These are phyloP conservation scores for Didymella sp. DNA, from an alignment of 2,329 filamentous ascomycete genomes.

Conservation along the genomic window DNA sequence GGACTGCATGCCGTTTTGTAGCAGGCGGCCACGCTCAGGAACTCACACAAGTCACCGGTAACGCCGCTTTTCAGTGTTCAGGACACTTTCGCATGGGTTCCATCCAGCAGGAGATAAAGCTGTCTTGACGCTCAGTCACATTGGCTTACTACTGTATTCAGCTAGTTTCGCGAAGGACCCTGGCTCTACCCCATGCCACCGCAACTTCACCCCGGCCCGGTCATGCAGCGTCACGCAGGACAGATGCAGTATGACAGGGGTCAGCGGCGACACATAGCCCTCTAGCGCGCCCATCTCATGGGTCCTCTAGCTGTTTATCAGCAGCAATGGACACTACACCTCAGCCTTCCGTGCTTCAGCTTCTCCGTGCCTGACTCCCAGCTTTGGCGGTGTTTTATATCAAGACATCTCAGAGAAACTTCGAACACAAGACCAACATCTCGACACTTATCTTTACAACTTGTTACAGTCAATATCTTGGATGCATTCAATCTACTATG, in stretches of 20 bases:
- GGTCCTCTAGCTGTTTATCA: constrained; percentile 28
- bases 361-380: constrained; percentile 4
- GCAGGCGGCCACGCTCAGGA: constrained; percentile 6
- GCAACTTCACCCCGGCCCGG: constrained; percentile 29
- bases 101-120: constrained; percentile 15
- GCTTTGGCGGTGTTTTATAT: background rate
- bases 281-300: constrained; percentile 24
- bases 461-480: background rate
- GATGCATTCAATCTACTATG: constrained; percentile 19
- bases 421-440: background rate
- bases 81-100: constrained; percentile 8
- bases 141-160: constrained; percentile 24
- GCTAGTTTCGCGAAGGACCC: constrained; percentile 24
- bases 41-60: constrained; percentile 22
- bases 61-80: constrained; percentile 18
- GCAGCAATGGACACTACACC: constrained; percentile 14
- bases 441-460: background rate
- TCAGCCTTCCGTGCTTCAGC: constrained; percentile 10
- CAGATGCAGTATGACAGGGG: constrained; percentile 31
- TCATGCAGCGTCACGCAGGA: constrained; percentile 30
- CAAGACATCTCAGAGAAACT: background rate
- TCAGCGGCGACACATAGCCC: constrained; percentile 23
- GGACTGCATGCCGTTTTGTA: constrained; percentile 9
- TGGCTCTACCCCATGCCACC: constrained; percentile 27
- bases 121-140: constrained; percentile 23